A percentile compares a stretch with the other conserved stretches of the same genome.
phyloP scores from a whole-genome alignment of 176 grass and related monocot species.

The Dactylis glomerata region DNA sequence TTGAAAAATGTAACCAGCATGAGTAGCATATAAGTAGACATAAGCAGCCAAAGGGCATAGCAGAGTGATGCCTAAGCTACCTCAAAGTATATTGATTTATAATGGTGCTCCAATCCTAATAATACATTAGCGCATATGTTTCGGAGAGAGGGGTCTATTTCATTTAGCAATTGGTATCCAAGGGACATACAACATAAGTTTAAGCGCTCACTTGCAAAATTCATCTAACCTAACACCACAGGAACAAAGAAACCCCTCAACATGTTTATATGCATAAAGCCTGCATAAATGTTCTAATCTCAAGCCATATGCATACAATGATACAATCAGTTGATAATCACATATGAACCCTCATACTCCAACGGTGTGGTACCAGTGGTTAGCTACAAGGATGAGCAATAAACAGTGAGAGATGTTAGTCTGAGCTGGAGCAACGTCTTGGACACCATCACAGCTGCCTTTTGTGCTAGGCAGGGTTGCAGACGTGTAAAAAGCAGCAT shows the following conservation, averaged over 20 bases:
- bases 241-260: neutral
- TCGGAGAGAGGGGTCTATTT: neutral
- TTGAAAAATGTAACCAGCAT: neutral
- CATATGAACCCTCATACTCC: neutral
- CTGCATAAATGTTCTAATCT: neutral
- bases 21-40: neutral
- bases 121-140: neutral
- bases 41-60: neutral
- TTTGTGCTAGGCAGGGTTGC: neutral
- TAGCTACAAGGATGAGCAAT: neutral
- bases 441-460: neutral
- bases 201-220: neutral
- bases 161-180: neutral
- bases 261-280: neutral
- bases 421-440: neutral
- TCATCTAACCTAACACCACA: neutral
- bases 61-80: neutral
- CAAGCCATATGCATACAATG: neutral
- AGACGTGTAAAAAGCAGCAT: no score
- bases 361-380: neutral
- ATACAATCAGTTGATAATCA: no score
- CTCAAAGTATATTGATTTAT: neutral
- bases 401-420: neutral
- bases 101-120: neutral
- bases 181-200: neutral